Evolutionary conservation across 2,329 filamentous ascomycete genomes (phyloP).

Genomic region (Pseudonectria buxi): DNA sequence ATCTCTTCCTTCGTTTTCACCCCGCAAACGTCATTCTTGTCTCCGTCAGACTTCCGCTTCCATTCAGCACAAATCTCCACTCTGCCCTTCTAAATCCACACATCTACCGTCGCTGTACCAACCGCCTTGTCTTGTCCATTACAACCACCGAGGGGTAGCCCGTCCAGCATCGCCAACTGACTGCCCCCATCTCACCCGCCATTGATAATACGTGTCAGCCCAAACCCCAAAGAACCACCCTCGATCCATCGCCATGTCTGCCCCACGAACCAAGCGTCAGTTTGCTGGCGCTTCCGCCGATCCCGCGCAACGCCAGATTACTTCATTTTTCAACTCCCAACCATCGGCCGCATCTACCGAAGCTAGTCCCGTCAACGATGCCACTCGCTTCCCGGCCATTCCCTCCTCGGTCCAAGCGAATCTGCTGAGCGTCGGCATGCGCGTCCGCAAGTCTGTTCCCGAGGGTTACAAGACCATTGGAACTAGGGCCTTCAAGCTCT

Average conservation of each 20-base stretch:
- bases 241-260: conserved; percentile 39
- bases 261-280: conserved; percentile 51
- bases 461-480: conserved; percentile 81
- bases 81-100: conserved; percentile 2
- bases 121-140: conserved; percentile 1
- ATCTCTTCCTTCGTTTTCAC: not conserved
- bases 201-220: not conserved
- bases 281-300: conserved; percentile 55
- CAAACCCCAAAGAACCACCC: not conserved
- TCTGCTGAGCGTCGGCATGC: conserved; percentile 89
- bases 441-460: conserved; percentile 83
- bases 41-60: not conserved
- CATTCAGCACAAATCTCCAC: conserved; percentile 13
- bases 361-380: conserved; percentile 21
- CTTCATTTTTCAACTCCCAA: conserved; percentile 50
- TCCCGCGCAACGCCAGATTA: conserved; percentile 55
- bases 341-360: conserved; percentile 29
- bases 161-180: not conserved
- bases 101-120: not conserved
- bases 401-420: conserved; percentile 67
- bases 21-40: conserved; percentile 6
- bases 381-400: conserved; percentile 40
- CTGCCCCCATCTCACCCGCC: not conserved
- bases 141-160: too few species aligned
- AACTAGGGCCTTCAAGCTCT: conserved; percentile 46